phyloP scores from a whole-genome alignment of 805 yeast species.

The Yamadazyma akitaensis region DNA sequence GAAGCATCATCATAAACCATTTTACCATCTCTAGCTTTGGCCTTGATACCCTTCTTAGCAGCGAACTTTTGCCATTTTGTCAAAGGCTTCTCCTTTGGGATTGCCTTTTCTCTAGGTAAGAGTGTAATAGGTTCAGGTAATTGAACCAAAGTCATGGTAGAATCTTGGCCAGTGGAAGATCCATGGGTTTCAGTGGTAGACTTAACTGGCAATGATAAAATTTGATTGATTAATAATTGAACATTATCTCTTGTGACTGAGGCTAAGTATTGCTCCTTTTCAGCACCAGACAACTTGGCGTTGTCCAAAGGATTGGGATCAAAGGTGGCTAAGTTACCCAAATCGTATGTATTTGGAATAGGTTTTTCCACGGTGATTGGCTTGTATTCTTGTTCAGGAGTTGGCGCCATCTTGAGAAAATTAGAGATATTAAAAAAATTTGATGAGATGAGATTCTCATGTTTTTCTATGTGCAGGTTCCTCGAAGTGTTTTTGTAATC shows the following conservation, averaged over 20 bases:
- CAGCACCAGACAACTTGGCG: slow-evolving; percentile 51
- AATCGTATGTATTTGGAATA: slow-evolving; percentile 83
- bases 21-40: slow-evolving; percentile 87
- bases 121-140: slow-evolving; percentile 80
- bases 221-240: slow-evolving; percentile 86
- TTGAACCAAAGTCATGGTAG: slow-evolving; percentile 77
- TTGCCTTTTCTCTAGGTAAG: slow-evolving; percentile 91
- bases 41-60: slow-evolving; percentile 86
- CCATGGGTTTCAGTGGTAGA: slow-evolving; percentile 74
- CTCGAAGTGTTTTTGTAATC: background rate
- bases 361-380: slow-evolving; percentile 89
- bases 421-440: background rate
- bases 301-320: slow-evolving; percentile 84
- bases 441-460: slow-evolving; percentile 15
- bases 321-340: slow-evolving; percentile 87
- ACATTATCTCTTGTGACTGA: slow-evolving; percentile 84
- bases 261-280: slow-evolving; percentile 61
- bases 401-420: slow-evolving; percentile 2
- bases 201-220: slow-evolving; percentile 83
- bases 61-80: slow-evolving; percentile 98
- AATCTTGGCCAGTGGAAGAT: slow-evolving; percentile 56
- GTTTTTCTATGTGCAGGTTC: background rate
- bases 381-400: slow-evolving; percentile 33
- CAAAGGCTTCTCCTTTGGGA: slow-evolving; percentile 88
- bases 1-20: slow-evolving; percentile 83